A percentile compares a stretch with the other conserved stretches of the same genome.
Conservation (phyloP, 1,284 basidiomycete species). For the Lentinus polychrous region DNA sequence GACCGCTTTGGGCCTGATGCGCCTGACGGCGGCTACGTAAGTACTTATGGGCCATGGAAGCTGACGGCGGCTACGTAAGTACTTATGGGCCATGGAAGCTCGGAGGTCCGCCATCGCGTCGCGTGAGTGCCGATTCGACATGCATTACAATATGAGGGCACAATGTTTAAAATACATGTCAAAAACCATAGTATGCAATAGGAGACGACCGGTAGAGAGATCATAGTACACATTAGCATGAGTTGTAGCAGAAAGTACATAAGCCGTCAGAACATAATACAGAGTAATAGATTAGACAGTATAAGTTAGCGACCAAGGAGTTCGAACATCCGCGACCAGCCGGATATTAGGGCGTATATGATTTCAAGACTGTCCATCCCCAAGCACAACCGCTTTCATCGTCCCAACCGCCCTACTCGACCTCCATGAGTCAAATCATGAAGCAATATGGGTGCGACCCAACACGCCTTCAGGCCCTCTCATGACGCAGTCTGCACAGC, state of each 20-base stretch:
- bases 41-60: no score
- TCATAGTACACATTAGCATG: conserved; percentile 8
- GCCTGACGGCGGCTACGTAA: no score
- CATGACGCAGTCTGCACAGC: conserved; percentile 49
- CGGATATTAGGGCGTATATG: no score
- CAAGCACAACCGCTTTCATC: no score
- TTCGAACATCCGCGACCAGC: no score
- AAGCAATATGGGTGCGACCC: conserved; percentile 9
- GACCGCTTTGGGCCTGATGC: no score
- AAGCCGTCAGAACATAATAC: background rate
- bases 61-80: no score
- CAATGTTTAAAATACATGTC: background rate
- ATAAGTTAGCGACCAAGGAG: background rate
- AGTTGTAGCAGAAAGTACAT: background rate
- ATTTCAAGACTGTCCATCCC: no score
- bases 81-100: no score
- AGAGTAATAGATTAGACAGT: conserved; percentile 1
- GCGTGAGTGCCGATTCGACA: no score
- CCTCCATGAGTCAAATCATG: background rate
- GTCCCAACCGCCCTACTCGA: no score
- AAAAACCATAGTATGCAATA: background rate
- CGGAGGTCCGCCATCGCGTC: no score
- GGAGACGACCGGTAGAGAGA: background rate
- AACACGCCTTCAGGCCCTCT: conserved; percentile 32
- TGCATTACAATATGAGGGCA: background rate